These are phyloP conservation scores for Fusarium chaquense DNA, from an alignment of 2,329 filamentous ascomycete species.

Conservation along the genomic window DNA sequence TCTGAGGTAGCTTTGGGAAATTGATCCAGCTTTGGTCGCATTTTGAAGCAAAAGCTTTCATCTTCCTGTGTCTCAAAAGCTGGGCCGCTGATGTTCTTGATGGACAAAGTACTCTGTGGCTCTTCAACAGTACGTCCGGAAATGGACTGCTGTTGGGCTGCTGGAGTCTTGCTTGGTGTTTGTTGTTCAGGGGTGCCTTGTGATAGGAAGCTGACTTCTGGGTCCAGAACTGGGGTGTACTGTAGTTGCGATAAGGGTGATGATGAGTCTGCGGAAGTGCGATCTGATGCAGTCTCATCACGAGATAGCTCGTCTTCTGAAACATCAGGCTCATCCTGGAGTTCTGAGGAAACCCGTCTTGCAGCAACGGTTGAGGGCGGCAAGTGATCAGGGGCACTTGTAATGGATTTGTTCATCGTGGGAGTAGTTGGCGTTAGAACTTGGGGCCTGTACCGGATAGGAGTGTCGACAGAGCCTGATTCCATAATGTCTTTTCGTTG, in stretches of 20 bases:
- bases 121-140: background rate
- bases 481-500: slow-evolving; percentile 41
- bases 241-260: slow-evolving; percentile 47
- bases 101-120: background rate
- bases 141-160: background rate
- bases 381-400: slow-evolving; percentile 33
- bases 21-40: slow-evolving; percentile 23
- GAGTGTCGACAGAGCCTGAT: slow-evolving; percentile 39
- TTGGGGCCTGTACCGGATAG: slow-evolving; percentile 27
- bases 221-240: slow-evolving; percentile 8
- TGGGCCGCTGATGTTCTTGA: background rate
- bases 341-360: slow-evolving; percentile 1
- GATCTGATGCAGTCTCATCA: slow-evolving; percentile 20
- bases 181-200: slow-evolving; percentile 14
- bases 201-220: slow-evolving; percentile 11
- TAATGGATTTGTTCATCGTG: slow-evolving; percentile 34
- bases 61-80: slow-evolving; percentile 50
- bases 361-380: slow-evolving; percentile 27
- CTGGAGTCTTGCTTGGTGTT: slow-evolving; percentile 17
- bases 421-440: background rate
- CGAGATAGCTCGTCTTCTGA: slow-evolving; percentile 35
- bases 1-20: background rate
- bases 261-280: slow-evolving; percentile 44
- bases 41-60: slow-evolving; percentile 51
- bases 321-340: background rate